Base-by-base conservation (phyloP, 164 flowering plant genomes). In the Stephania cephalantha region DNA sequence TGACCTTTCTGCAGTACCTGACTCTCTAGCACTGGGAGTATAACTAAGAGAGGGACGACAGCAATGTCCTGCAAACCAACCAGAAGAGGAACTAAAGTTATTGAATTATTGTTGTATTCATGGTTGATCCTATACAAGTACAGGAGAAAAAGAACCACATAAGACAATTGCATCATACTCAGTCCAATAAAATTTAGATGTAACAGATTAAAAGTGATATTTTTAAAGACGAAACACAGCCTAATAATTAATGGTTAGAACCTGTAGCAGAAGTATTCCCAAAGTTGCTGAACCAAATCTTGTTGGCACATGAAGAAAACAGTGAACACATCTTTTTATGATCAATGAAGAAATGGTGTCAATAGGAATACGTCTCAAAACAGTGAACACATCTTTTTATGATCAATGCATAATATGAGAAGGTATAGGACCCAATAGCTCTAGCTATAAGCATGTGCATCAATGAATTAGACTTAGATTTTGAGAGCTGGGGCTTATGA, bases 201-300 rank as follows among this genome's bases (percentile, higher is more conserved):
- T 7, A 63, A 46, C 53, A 68, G 3, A 46, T 50, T 42, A 5
- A 53, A 70, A 73, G 17, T 1, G 64, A 68, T 30, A 79, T 45
- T 35, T 35, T 35, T 35, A 35, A 35, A 35, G 42, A 35, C 2
- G 42, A 35, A 35, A 35, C 42, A 35, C 2, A 2, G 42, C 4
- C 42, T 35, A 35, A 35, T 35, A 48, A n/a, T 46, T n/a, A 66
- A 46, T 52, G 55, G 48, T 31, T 44, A 58, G 68, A 72, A 93
- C 99, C 98, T 93, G 99, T 18, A 95, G 82, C 64, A 95, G 89
- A 82, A 95, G 99, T 77, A 95, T 87, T 74, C 99, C 99, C 78
- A 95, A 79, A 77, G 99, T 95, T 71, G 99, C 99, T 53, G 99
- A 95, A 73, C 99, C 99, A 82, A 93, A 93, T 85, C 94, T 86